These are phyloP conservation scores for Dryas octopetala DNA, from an alignment of 306 rosid genomes.

Conservation along the genomic window DNA sequence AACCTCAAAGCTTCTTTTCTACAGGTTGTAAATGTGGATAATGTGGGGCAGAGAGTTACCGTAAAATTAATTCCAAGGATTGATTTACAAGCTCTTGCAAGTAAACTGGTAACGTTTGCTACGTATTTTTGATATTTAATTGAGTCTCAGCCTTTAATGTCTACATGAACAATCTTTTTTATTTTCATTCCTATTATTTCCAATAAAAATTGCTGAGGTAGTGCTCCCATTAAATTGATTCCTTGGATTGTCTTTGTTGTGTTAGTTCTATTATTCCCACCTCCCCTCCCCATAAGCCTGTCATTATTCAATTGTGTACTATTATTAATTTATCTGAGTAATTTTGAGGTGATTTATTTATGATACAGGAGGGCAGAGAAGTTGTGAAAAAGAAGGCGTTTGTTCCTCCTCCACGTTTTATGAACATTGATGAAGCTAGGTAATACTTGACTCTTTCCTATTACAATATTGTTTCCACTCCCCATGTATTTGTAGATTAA, in stretches of 20 bases:
- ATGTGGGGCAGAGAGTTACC: slow-evolving; percentile 76
- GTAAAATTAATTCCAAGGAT: slow-evolving; percentile 90
- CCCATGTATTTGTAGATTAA: slow-evolving; percentile 16
- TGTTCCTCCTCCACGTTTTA: slow-evolving; percentile 98
- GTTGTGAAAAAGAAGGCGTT: slow-evolving; percentile 88
- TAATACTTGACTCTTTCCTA: slow-evolving; percentile 28
- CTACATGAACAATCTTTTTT: background rate
- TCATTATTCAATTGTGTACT: background rate
- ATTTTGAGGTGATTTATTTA: slow-evolving; percentile 20
- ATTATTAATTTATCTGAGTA: background rate
- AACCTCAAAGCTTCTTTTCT: slow-evolving; percentile 31
- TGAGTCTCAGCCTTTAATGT: background rate
- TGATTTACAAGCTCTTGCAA: slow-evolving; percentile 83
- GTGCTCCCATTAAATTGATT: background rate
- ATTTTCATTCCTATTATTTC: background rate
- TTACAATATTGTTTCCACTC: slow-evolving; percentile 11
- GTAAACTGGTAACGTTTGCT: slow-evolving; percentile 68
- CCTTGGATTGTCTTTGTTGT: background rate
- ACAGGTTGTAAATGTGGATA: slow-evolving; percentile 92
- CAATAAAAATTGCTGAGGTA: background rate
- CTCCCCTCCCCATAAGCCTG: background rate
- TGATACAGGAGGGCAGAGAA: slow-evolving; percentile 92
- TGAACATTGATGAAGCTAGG: slow-evolving; percentile 97
- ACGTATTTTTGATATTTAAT: slow-evolving; percentile 10
- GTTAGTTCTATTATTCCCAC: background rate